phyloP scores from a whole-genome alignment of 805 yeast species.

The Pichia nanzhaoensis region DNA sequence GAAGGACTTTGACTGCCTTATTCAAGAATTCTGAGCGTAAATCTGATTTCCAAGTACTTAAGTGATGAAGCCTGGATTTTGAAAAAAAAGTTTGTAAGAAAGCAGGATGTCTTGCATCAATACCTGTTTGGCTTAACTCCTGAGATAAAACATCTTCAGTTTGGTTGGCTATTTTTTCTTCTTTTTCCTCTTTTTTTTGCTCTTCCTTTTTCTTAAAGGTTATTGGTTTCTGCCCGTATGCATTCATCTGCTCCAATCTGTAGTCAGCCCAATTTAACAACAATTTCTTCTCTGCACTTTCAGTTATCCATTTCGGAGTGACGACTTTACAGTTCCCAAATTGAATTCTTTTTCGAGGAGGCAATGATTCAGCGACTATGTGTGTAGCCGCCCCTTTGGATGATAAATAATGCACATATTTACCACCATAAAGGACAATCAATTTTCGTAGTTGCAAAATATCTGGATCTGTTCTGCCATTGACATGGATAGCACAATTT shows the following conservation, averaged over 20 bases:
- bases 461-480: constrained; percentile 85
- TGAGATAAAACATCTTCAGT: constrained; percentile 12
- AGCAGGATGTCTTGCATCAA: constrained; percentile 71
- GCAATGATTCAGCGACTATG: constrained; percentile 69
- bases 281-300: constrained; percentile 44
- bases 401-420: constrained; percentile 57
- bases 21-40: constrained; percentile 54
- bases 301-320: constrained; percentile 73
- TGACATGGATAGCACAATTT: constrained; percentile 67
- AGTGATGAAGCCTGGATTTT: constrained; percentile 80
- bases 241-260: constrained; percentile 33
- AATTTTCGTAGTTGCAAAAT: constrained; percentile 62
- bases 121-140: constrained; percentile 1
- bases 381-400: constrained; percentile 78
- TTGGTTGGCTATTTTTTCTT: constrained; percentile 3
- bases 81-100: constrained; percentile 68
- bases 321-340: constrained; percentile 70
- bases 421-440: constrained; percentile 76
- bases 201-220: constrained; percentile 16
- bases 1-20: constrained; percentile 32
- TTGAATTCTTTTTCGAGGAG: constrained; percentile 66
- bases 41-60: constrained; percentile 81
- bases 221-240: constrained; percentile 48
- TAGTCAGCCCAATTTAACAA: constrained; percentile 69
- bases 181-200: constrained; percentile 10